phyloP scores from a whole-genome alignment of 768 basidiomycete species.

The Rhizopogon vinicolor region DNA sequence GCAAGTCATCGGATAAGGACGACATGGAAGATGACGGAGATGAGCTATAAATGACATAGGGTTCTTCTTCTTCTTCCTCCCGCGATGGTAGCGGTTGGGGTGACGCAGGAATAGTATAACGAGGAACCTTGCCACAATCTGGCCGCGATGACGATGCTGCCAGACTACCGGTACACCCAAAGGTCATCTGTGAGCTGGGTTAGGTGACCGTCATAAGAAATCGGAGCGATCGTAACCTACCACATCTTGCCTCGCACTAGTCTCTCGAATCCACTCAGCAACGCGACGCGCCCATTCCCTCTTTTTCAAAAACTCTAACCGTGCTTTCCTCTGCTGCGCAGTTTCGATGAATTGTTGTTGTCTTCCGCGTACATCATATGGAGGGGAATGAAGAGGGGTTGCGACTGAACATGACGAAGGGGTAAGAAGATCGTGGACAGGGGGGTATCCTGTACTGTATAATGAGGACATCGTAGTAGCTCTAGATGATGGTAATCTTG shows the following conservation, averaged over 20 bases:
- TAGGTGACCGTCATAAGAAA: not conserved
- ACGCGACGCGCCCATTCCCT: conserved; percentile 39
- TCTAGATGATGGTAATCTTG: not conserved
- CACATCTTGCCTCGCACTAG: conserved; percentile 21
- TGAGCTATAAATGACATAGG: conserved; percentile 29
- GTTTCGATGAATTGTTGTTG: conserved; percentile 43
- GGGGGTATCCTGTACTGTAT: not conserved
- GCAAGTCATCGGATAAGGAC: conserved; percentile 24
- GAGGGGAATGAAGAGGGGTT: conserved; percentile 20
- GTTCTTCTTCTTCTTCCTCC: conserved; percentile 26
- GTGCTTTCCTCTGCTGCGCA: conserved; percentile 41
- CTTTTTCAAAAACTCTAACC: conserved; percentile 46
- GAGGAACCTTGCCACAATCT: not conserved
- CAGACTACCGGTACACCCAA: conserved; percentile 10
- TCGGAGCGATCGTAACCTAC: conserved; percentile 8
- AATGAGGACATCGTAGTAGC: not conserved
- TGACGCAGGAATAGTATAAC: conserved; percentile 3
- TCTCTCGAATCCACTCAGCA: conserved; percentile 32
- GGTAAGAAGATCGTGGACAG: conserved; percentile 2
- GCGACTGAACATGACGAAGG: conserved; percentile 12
- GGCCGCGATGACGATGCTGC: not conserved
- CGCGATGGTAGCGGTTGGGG: conserved; percentile 21
- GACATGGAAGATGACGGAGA: conserved; percentile 28
- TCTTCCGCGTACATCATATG: conserved; percentile 40
- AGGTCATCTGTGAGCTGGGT: conserved; percentile 9